phyloP scores from a whole-genome alignment of 2,329 filamentous ascomycete species.

The Fusarium subglutinans region DNA sequence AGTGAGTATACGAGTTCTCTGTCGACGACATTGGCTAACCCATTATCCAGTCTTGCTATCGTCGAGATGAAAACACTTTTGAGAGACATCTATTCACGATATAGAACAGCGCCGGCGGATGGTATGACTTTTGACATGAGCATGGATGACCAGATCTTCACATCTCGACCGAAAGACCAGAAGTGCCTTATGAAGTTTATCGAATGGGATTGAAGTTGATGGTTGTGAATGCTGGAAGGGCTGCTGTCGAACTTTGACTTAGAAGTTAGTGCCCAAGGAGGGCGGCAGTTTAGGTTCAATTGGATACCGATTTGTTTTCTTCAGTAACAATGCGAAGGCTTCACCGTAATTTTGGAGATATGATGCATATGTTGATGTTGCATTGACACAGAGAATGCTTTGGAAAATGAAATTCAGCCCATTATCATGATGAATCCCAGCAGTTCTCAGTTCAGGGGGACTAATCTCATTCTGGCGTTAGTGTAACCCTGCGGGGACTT shows the following conservation, averaged over 20 bases:
- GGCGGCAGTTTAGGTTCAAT: too few species aligned
- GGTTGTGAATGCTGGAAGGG: fast-evolving
- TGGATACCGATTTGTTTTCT: neutral
- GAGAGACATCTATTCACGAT: constrained; percentile 13
- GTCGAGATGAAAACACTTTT: constrained; percentile 29
- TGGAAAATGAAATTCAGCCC: neutral
- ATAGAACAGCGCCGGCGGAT: neutral
- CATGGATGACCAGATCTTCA: constrained; percentile 34
- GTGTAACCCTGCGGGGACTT: neutral
- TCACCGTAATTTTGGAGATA: too few species aligned
- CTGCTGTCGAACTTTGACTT: neutral
- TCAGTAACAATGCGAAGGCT: neutral
- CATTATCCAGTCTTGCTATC: constrained; percentile 3
- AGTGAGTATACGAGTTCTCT: constrained; percentile 5
- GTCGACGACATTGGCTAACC: neutral
- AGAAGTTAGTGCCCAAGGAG: too few species aligned
- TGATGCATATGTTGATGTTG: neutral
- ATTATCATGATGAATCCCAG: too few species aligned
- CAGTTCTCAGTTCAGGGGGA: neutral
- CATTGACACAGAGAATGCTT: neutral
- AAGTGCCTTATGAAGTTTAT: constrained; percentile 22
- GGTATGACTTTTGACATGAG: constrained; percentile 15
- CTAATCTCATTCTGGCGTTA: neutral
- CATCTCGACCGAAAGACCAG: constrained; percentile 29
- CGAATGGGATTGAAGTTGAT: neutral